Evolutionary conservation across 345 rosid genomes (phyloP).

Genomic region (Citrus trifoliata): DNA sequence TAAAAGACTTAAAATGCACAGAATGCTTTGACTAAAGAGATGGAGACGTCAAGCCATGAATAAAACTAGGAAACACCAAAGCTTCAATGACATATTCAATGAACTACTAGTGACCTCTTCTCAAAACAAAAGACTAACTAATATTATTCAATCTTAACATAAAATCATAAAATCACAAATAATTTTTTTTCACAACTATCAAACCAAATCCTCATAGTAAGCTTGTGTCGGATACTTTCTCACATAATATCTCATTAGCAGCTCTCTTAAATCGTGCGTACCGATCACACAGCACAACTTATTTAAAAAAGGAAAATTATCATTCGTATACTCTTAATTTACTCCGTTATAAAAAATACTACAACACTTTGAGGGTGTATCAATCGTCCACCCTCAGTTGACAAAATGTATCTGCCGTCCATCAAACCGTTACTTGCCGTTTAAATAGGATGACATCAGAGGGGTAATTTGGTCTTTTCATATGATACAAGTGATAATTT

Average conservation of each 20-base stretch:
- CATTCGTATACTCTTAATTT: too few relatives aligned
- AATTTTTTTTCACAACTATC: background rate
- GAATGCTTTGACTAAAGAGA: background rate
- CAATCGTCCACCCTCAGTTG: too few relatives aligned
- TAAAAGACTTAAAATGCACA: background rate
- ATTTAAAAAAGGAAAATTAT: too few relatives aligned
- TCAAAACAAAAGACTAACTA: background rate
- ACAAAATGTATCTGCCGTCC: too few relatives aligned
- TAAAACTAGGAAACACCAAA: background rate
- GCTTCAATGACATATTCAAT: background rate
- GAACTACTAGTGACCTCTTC: background rate
- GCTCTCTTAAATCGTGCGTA: background rate
- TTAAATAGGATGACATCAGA: too few relatives aligned
- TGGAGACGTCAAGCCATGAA: slow-evolving; percentile 6
- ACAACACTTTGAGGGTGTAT: too few relatives aligned
- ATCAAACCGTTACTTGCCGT: too few relatives aligned
- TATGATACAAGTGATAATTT: too few relatives aligned
- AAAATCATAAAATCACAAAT: background rate
- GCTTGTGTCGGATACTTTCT: background rate
- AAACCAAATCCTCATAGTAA: background rate
- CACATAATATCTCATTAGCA: background rate
- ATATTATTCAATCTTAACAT: background rate
- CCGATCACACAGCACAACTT: background rate
- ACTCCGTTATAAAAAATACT: too few relatives aligned
- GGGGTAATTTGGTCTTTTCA: too few relatives aligned